Evolutionary conservation across 176 grass and related monocot species (phyloP).

Genomic region (Rhynchospora pubera): DNA sequence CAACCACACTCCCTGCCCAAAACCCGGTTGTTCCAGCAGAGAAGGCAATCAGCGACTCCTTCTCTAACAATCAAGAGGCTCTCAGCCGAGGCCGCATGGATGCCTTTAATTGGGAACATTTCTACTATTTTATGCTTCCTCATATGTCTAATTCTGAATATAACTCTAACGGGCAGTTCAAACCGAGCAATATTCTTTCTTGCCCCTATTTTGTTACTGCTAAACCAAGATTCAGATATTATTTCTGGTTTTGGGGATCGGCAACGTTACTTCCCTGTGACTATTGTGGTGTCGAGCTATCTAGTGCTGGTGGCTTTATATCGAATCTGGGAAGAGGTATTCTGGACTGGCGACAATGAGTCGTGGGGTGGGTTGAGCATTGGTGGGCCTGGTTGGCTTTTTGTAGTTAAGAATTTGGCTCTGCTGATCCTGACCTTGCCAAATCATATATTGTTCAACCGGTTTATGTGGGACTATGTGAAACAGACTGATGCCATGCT

Average conservation of each 20-base stretch:
- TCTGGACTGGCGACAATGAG: constrained; percentile 41
- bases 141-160: constrained; percentile 83
- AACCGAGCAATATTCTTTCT: constrained; percentile 94
- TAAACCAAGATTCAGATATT: constrained; percentile 98
- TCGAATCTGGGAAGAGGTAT: constrained; percentile 71
- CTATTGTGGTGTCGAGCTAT: constrained; percentile 61
- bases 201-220: constrained; percentile 79
- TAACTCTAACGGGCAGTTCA: constrained; percentile 78
- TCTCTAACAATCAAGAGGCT: constrained; percentile 93
- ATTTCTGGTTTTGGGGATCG: constrained; percentile 88
- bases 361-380: constrained; percentile 64
- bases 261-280: constrained; percentile 91
- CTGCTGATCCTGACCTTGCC: constrained; percentile 83
- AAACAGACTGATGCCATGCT: constrained; percentile 80
- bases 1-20: constrained; percentile 65
- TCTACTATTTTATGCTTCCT: constrained; percentile 76
- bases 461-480: constrained; percentile 99
- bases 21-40: constrained; percentile 73
- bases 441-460: constrained; percentile 95
- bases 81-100: constrained; percentile 95
- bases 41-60: constrained; percentile 62
- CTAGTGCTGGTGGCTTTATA: constrained; percentile 76
- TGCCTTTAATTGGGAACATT: constrained; percentile 92
- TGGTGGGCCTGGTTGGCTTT: constrained; percentile 76
- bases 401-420: constrained; percentile 70